A percentile compares a stretch with the other conserved stretches of the same genome.
Conservation (phyloP, 1,284 basidiomycete species). For the Ustilago cynodontis region DNA sequence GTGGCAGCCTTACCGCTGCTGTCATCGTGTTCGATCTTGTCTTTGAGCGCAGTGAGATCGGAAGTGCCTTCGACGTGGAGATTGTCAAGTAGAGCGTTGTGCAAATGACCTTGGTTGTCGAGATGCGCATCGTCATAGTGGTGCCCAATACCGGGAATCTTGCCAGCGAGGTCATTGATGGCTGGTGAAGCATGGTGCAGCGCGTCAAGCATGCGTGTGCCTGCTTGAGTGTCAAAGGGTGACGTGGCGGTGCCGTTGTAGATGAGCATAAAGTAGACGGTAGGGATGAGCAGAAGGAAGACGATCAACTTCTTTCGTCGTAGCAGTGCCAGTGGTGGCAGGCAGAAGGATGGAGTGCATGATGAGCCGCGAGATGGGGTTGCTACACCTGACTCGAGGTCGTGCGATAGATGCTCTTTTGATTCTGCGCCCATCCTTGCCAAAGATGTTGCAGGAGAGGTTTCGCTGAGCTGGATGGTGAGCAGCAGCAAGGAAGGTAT, state of each 20-base stretch:
- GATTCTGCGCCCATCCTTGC: slow-evolving; percentile 23
- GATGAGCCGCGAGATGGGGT: slow-evolving; percentile 12
- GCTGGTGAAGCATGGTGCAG: slow-evolving; percentile 32
- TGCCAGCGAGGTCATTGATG: slow-evolving; percentile 36
- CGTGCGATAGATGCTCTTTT: slow-evolving; percentile 23
- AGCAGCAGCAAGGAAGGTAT: no score
- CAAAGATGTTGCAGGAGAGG: neutral
- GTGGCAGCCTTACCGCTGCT: neutral
- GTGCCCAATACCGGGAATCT: slow-evolving; percentile 17
- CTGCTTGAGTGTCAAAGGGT: slow-evolving; percentile 17
- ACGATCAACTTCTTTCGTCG: slow-evolving; percentile 39
- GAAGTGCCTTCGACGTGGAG: slow-evolving; percentile 29
- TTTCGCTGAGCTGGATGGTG: neutral
- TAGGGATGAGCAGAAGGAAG: slow-evolving; percentile 18
- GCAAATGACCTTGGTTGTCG: slow-evolving; percentile 33
- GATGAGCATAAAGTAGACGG: slow-evolving; percentile 25
- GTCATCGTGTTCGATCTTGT: slow-evolving; percentile 26
- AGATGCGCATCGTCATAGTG: slow-evolving; percentile 26
- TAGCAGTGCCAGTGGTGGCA: slow-evolving; percentile 38
- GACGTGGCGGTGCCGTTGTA: slow-evolving; percentile 25
- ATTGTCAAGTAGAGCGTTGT: slow-evolving; percentile 36
- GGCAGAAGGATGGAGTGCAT: slow-evolving; percentile 16
- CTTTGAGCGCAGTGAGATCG: slow-evolving; percentile 21
- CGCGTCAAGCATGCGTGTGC: slow-evolving; percentile 27
- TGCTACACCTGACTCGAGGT: slow-evolving; percentile 29